These are phyloP conservation scores for Phytophthora brassicae DNA, from an alignment of 352 stramenopile species.

Conservation along the genomic window DNA sequence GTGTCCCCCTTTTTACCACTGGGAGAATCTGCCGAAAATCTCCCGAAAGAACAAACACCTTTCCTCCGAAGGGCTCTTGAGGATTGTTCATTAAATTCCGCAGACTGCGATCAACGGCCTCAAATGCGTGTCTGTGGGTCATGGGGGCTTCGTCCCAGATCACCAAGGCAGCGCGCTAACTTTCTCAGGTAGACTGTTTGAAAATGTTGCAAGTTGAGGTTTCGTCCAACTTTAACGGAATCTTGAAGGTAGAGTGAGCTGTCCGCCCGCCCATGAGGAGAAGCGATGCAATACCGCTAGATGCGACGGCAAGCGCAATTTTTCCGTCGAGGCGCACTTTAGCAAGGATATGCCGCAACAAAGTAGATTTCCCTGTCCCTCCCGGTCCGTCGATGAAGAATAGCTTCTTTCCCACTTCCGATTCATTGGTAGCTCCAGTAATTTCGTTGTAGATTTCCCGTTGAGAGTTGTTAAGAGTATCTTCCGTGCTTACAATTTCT, in stretches of 20 bases:
- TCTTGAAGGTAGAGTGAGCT: slow-evolving; percentile 38
- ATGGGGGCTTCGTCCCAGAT: background rate
- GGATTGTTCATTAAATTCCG: background rate
- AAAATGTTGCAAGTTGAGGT: slow-evolving; percentile 22
- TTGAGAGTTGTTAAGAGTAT: slow-evolving; percentile 4
- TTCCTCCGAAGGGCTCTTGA: background rate
- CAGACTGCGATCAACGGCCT: no score
- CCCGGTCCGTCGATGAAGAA: slow-evolving; percentile 38
- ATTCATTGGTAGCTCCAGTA: no score
- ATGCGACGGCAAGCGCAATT: no score
- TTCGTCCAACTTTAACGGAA: slow-evolving; percentile 31
- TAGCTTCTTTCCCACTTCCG: no score
- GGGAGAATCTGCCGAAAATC: no score
- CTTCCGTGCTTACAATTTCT: slow-evolving; percentile 3
- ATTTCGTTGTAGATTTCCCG: no score
- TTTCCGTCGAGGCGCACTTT: slow-evolving; percentile 16
- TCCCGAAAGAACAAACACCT: background rate
- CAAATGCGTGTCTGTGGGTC: no score
- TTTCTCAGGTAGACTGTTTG: slow-evolving; percentile 19
- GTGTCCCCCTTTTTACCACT: no score
- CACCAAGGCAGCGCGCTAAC: background rate
- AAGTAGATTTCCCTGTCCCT: slow-evolving; percentile 37
- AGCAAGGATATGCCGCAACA: slow-evolving; percentile 28
- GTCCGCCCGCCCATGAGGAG: no score
- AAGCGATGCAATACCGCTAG: no score